These are phyloP conservation scores for Berberis vulgaris DNA, from an alignment of 164 flowering plant genomes.

Conservation along the genomic window DNA sequence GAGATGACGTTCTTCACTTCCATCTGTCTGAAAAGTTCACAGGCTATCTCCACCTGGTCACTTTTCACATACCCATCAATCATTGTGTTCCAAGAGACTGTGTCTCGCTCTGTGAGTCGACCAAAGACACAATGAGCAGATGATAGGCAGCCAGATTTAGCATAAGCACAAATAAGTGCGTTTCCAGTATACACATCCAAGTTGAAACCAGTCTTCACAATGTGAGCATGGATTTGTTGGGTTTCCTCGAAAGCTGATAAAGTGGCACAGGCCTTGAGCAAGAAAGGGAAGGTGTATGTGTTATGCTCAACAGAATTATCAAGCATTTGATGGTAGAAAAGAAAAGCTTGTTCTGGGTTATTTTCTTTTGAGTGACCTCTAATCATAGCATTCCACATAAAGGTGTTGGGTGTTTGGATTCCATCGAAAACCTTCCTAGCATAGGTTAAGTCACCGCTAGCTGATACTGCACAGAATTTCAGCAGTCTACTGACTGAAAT, in stretches of 20 bases:
- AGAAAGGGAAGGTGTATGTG: slow-evolving; percentile 24
- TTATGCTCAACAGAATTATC: slow-evolving; percentile 15
- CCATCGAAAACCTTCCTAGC: slow-evolving; percentile 17
- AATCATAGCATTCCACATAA: slow-evolving; percentile 27
- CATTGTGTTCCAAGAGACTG: slow-evolving; percentile 29
- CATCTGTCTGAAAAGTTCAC: slow-evolving; percentile 22
- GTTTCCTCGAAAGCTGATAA: slow-evolving; percentile 7
- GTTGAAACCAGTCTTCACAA: slow-evolving; percentile 15
- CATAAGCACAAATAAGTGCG: slow-evolving; percentile 16
- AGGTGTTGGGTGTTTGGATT: slow-evolving; percentile 10
- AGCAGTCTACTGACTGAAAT: slow-evolving; percentile 18
- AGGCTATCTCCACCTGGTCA: slow-evolving; percentile 14
- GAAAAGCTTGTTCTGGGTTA: slow-evolving; percentile 8
- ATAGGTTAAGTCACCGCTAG: slow-evolving; percentile 12
- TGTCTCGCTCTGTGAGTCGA: slow-evolving; percentile 12
- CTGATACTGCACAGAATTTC: slow-evolving; percentile 17
- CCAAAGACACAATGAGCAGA: slow-evolving; percentile 17
- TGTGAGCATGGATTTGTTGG: slow-evolving; percentile 19
- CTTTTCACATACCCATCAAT: slow-evolving; percentile 16
- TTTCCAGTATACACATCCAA: slow-evolving; percentile 21
- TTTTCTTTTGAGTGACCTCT: slow-evolving; percentile 12
- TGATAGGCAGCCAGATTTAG: slow-evolving; percentile 12
- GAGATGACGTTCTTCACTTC: slow-evolving; percentile 20
- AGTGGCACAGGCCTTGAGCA: slow-evolving; percentile 14
- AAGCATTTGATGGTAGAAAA: slow-evolving; percentile 17